Evolutionary conservation across 2,329 filamentous ascomycete species (phyloP), one percentile per base, ranked within the genome.

Genomic region (Colletotrichum chrysophilum): DNA sequence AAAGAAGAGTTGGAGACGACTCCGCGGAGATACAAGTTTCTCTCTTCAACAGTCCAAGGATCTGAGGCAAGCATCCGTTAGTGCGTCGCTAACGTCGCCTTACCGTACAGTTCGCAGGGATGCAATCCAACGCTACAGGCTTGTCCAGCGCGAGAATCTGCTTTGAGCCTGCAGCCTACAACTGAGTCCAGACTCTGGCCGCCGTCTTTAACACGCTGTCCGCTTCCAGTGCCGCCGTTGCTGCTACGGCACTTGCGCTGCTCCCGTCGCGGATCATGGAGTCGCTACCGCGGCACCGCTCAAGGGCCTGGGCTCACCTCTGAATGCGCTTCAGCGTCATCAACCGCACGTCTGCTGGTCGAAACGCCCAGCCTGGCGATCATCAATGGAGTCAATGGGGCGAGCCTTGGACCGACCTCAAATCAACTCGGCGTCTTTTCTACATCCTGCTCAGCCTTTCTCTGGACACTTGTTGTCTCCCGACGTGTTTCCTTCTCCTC

Each of bases 21-120:
- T 52, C 74, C 74, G 74, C 74, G 74, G 74, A 75, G 64, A 75
- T 73, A 64, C 64, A 73, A 75, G 38, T 65, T 73, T 48, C 69
- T 30, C 16, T 64, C 56, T 74, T 52, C 43, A 21, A 52, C 43
- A 52, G n/a, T 24, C n/a, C 74, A 21, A 75, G 74, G 70, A 75
- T 75, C 74, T 65, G 64, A 73, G 58, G 74, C 70, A 74, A 58
- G 70, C 70, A 75, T 75, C 58, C 62, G 24, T 73, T 74, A 75
- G 70, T 68, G 70, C 32, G n/a, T 73, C 74, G 74, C 70, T 69
- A 75, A 68, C 16, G 64, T 74, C 68, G 48, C 74, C 48, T 30
- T 69, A 69, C 70, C 73, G 70, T 30, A 64, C 70, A 75, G 13
- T 48, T 65, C 64, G 70, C 73, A 75, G 73, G 73, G 74, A 55